phyloP scores from a whole-genome alignment of 352 stramenopile genomes.

The Pythium coloratum region DNA sequence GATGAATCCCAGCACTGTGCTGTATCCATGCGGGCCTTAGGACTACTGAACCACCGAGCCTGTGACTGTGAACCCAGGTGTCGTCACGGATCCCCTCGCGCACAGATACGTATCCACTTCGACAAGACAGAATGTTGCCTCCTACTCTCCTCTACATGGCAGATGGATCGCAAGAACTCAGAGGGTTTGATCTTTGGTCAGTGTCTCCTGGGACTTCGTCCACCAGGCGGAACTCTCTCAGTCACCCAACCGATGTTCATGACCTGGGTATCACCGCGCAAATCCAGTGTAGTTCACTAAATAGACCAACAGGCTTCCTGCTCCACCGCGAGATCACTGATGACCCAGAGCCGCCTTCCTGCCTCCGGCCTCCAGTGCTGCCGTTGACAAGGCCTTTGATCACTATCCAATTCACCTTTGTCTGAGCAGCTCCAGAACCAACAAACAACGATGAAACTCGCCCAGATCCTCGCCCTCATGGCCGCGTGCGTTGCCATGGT shows the following conservation, averaged over 20 bases:
- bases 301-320: neutral
- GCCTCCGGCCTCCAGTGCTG: too few relatives aligned
- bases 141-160: neutral
- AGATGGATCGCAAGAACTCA: constrained; percentile 1
- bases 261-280: constrained; percentile 4
- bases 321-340: neutral
- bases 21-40: too few relatives aligned
- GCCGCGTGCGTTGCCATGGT: neutral
- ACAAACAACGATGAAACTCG: neutral
- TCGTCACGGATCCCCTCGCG: neutral
- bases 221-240: neutral
- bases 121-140: neutral
- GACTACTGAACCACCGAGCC: too few relatives aligned
- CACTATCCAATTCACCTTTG: neutral
- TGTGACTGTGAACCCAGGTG: neutral
- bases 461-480: neutral
- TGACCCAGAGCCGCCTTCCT: neutral
- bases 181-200: neutral
- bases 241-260: neutral
- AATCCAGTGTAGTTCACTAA: constrained; percentile 4
- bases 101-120: neutral
- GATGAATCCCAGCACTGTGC: too few relatives aligned
- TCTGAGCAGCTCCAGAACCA: neutral
- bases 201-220: constrained; percentile 1
- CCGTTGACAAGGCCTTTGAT: neutral